Evolutionary conservation across 129 eudicot species (phyloP), one percentile per base, ranked within the genome.

Genomic region (Flaveria ramosissima): DNA sequence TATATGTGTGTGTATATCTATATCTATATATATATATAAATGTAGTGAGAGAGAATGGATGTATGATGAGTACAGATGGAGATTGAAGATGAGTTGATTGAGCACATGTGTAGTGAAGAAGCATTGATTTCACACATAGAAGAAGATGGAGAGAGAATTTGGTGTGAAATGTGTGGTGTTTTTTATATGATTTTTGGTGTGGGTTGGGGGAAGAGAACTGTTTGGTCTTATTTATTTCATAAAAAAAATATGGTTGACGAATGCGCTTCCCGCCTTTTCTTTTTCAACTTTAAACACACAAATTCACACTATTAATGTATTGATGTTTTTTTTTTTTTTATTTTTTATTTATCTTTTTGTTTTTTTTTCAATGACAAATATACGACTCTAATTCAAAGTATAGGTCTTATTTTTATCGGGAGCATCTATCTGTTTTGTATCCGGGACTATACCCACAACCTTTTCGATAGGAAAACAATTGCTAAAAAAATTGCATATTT

Each of bases 211-310:
- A 47, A 14, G 69, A 74, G 59, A 42, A 41, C 56, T 61, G 60
- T 47, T 43, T 64, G n/a, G 73, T 76, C 42, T 30, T 51, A 46
- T 51, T 76, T 48, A 46, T 4, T 36, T 4, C 0, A 48, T 71
- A 14, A 26, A 1, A 45, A 39, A 23, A 64, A 66, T 45, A 50
- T 36, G 78, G 78, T 71, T 21, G 83, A 80, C 83, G 78, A 65
- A 63, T 73, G 46, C 0, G 2, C 56, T 73, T 80, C 83, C 83
- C 83, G 83, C 83, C 78, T 62, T 79, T 69, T 46, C 57, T 27
- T 51, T 63, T 64, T 65, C 72, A 71, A 15, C 53, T n/a, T 13
- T 14, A 4, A 2, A 4, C 6, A 12, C 1, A 4, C 42, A 62
- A 13, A 39, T 65, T 39, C 32, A 65, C 32, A 55, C 64, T 57